phyloP scores from a whole-genome alignment of 495 filamentous ascomycete genomes.

The Podospora conica region DNA sequence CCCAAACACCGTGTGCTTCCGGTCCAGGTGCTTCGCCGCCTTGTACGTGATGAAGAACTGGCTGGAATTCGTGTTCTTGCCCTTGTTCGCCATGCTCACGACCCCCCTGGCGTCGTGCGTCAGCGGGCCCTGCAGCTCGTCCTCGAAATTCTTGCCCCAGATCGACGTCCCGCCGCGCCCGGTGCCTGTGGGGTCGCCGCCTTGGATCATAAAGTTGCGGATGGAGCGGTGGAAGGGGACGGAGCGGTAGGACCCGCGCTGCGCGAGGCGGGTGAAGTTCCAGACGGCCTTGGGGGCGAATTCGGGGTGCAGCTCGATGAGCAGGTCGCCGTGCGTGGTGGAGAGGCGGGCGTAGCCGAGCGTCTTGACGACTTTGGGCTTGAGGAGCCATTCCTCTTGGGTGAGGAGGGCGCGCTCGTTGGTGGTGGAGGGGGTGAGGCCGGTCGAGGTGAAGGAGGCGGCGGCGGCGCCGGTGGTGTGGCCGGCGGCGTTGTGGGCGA shows the following conservation, averaged over 20 bases:
- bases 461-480: constrained; percentile 91
- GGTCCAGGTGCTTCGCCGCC: constrained; percentile 73
- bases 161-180: constrained; percentile 80
- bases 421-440: constrained; percentile 84
- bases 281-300: constrained; percentile 87
- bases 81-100: constrained; percentile 95
- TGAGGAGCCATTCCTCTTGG: constrained; percentile 94
- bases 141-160: constrained; percentile 86
- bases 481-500: constrained; percentile 75
- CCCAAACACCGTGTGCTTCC: constrained; percentile 95
- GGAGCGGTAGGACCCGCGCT: constrained; percentile 81
- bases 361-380: constrained; percentile 75
- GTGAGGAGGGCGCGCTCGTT: constrained; percentile 76
- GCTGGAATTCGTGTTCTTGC: constrained; percentile 89
- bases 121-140: constrained; percentile 86
- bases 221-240: constrained; percentile 89
- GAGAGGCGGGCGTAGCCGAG: constrained; percentile 88
- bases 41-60: constrained; percentile 97
- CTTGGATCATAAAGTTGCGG: constrained; percentile 95
- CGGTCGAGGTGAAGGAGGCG: constrained; percentile 90
- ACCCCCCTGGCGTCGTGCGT: constrained; percentile 74
- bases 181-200: constrained; percentile 88
- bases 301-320: constrained; percentile 85
- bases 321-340: constrained; percentile 76
- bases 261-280: constrained; percentile 88